These are phyloP conservation scores for Candida sp. DNA, from an alignment of 1,139 yeast genomes.

Conservation along the genomic window DNA sequence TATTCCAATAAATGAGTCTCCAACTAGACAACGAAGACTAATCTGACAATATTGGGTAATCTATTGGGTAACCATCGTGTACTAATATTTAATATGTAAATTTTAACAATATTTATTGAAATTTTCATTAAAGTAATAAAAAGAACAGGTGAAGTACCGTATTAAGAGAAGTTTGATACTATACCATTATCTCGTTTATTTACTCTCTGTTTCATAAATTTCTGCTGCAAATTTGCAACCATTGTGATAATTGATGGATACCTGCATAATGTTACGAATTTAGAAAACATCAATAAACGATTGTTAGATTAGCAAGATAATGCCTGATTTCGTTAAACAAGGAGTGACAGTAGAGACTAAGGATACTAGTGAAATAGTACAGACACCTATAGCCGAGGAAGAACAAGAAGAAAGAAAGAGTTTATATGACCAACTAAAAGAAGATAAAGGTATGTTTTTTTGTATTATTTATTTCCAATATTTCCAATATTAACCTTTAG, in stretches of 20 bases:
- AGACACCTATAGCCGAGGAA: conserved; percentile 7
- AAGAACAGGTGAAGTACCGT: no score
- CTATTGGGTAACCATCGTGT: no score
- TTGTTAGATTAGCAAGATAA: not conserved
- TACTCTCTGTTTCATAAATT: no score
- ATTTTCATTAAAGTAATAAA: no score
- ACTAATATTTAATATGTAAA: no score
- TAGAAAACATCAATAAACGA: not conserved
- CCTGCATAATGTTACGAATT: conserved; percentile 2
- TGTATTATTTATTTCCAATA: not conserved
- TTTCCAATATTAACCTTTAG: conserved; percentile 14
- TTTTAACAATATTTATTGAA: no score
- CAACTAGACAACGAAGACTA: no score
- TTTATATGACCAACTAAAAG: conserved; percentile 33
- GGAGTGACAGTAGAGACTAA: not conserved
- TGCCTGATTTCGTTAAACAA: conserved; percentile 3
- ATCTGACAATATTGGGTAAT: no score
- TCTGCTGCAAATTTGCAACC: no score
- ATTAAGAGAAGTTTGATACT: no score
- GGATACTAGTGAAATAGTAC: not conserved
- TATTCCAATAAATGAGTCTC: no score
- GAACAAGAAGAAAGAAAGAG: conserved; percentile 21
- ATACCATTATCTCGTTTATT: no score
- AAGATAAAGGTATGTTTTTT: conserved; percentile 25
- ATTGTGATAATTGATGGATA: not conserved